A percentile compares a stretch with the other conserved stretches of the same genome.
These are phyloP conservation scores for Acanthamoeba triangularis DNA, from an alignment of 208 protist species.

Conservation along the genomic window DNA sequence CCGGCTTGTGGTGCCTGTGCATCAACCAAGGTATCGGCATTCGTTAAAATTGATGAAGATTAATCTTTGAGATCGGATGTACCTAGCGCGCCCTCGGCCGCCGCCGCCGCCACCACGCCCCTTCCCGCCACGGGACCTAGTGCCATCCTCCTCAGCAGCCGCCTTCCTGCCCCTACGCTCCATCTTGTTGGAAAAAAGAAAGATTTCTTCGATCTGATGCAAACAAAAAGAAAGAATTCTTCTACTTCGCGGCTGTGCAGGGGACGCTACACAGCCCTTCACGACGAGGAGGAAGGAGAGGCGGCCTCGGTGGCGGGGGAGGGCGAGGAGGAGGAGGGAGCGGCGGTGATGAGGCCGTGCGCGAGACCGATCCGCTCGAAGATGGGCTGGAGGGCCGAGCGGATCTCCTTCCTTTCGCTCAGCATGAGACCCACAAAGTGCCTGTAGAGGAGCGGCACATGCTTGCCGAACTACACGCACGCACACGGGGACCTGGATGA, in stretches of 20 bases:
- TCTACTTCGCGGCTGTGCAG: too few relatives aligned
- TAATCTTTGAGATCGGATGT: neutral
- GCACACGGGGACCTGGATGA: neutral
- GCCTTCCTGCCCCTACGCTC: slow-evolving; percentile 6
- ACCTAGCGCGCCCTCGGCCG: neutral
- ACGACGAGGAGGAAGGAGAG: neutral
- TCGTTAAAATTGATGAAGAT: neutral
- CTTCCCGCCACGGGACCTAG: neutral
- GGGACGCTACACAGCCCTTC: neutral
- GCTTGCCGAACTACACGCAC: neutral
- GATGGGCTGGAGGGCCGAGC: slow-evolving; percentile 22
- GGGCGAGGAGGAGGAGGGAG: neutral
- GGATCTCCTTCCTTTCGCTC: slow-evolving; percentile 62
- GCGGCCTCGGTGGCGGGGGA: neutral
- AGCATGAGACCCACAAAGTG: slow-evolving; percentile 23
- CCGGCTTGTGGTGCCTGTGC: neutral
- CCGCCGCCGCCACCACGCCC: neutral
- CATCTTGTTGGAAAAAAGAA: neutral
- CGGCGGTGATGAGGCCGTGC: neutral
- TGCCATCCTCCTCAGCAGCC: neutral
- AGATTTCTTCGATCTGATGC: too few relatives aligned
- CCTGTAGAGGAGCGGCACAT: slow-evolving; percentile 32
- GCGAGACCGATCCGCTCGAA: neutral
- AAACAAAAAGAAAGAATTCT: too few relatives aligned
- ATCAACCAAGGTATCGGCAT: too few relatives aligned